Conservation (phyloP, 257 asterid species). For the Linderniella brevidens region DNA sequence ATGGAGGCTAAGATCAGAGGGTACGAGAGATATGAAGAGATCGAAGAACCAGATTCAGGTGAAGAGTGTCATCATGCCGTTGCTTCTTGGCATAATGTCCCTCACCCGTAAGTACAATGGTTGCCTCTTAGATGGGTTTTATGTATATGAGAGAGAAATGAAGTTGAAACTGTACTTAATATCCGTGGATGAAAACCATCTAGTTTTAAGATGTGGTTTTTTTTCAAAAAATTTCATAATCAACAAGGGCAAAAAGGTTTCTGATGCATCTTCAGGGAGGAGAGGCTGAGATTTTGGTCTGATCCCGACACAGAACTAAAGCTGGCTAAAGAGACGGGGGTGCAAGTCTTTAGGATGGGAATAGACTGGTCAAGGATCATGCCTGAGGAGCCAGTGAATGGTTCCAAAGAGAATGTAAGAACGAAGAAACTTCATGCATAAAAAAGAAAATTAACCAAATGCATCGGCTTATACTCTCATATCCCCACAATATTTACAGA, state of each 20-base stretch:
- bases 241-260: background rate
- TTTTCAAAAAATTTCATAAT: conserved; percentile 2
- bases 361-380: conserved; percentile 92
- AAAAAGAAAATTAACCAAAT: no score
- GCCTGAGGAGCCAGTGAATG: conserved; percentile 73
- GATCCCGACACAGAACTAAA: conserved; percentile 90
- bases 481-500: no score
- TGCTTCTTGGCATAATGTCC: conserved; percentile 97
- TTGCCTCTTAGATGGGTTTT: no score
- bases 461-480: no score
- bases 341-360: conserved; percentile 89
- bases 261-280: conserved; percentile 50
- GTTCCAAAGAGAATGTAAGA: conserved; percentile 48
- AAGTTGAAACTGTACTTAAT: no score
- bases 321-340: conserved; percentile 80
- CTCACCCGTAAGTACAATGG: conserved; percentile 65
- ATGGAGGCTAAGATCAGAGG: conserved; percentile 93
- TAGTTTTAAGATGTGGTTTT: no score
- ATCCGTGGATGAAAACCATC: background rate
- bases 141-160: no score
- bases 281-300: conserved; percentile 92
- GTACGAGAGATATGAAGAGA: conserved; percentile 49
- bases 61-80: conserved; percentile 73
- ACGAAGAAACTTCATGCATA: background rate
- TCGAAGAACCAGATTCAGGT: conserved; percentile 32